Evolutionary conservation across 768 basidiomycete genomes (phyloP).

Genomic region (Tremella mesenterica): DNA sequence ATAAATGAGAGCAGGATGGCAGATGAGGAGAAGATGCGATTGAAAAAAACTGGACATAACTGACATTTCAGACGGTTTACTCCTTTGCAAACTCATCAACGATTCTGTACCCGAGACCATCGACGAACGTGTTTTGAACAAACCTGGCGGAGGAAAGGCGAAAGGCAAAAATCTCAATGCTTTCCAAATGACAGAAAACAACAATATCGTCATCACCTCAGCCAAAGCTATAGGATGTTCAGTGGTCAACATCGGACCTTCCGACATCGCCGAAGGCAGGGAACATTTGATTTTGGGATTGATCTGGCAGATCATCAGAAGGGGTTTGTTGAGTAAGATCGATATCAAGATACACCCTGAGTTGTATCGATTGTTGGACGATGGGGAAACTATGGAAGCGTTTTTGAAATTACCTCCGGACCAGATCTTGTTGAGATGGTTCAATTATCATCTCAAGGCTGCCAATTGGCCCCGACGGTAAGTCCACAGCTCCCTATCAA

Average conservation of each 20-base stretch:
- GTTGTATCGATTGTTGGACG: constrained; percentile 88
- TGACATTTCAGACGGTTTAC: constrained; percentile 63
- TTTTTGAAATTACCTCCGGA: constrained; percentile 87
- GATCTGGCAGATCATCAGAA: constrained; percentile 97
- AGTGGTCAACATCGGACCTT: constrained; percentile 94
- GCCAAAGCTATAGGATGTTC: constrained; percentile 97
- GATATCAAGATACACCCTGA: constrained; percentile 98
- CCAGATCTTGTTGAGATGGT: constrained; percentile 96
- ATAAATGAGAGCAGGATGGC: too few relatives aligned
- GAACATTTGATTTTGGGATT: constrained; percentile 95
- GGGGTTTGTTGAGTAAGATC: constrained; percentile 84
- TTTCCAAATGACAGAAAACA: constrained; percentile 99
- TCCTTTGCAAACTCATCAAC: constrained; percentile 94
- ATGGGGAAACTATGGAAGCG: constrained; percentile 94
- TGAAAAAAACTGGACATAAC: background rate
- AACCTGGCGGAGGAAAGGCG: constrained; percentile 60
- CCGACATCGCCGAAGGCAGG: constrained; percentile 81
- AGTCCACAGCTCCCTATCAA: constrained; percentile 12
- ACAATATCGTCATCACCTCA: constrained; percentile 98
- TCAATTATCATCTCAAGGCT: constrained; percentile 95
- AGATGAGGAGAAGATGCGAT: too few relatives aligned
- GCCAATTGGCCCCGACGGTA: constrained; percentile 84
- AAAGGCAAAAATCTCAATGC: constrained; percentile 64
- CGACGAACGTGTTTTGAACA: constrained; percentile 95
- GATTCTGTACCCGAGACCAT: constrained; percentile 99